Evolutionary conservation across 345 rosid species (phyloP).

Genomic region (Angophora floribunda): DNA sequence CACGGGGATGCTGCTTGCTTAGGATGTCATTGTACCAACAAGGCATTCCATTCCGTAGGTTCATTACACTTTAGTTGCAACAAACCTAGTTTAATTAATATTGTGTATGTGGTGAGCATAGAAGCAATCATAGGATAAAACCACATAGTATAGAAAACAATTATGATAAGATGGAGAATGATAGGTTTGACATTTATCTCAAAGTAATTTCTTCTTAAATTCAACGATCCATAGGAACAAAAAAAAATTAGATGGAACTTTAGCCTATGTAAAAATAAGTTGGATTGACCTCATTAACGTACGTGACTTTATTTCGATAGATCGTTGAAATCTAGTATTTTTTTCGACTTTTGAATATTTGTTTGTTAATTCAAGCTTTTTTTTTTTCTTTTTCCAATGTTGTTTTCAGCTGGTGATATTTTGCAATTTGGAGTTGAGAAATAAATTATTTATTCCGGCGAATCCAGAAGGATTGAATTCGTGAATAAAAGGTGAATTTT

Average conservation of each 20-base stretch:
- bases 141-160: background rate
- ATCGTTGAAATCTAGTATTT: accelerated
- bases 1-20: background rate
- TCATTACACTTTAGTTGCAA: background rate
- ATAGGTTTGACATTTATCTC: background rate
- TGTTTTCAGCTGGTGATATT: background rate
- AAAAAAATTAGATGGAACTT: too few species aligned
- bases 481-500: background rate
- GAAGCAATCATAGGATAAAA: too few species aligned
- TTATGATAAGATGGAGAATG: background rate
- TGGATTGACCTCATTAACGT: accelerated
- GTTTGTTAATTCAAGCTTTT: background rate
- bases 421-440: background rate
- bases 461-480: background rate
- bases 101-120: background rate
- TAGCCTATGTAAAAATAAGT: background rate
- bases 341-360: background rate
- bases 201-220: background rate
- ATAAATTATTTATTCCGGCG: background rate
- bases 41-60: background rate
- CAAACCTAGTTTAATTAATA: background rate
- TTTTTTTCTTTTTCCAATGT: too few species aligned
- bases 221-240: background rate
- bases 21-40: background rate
- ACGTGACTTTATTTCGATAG: background rate